Base-by-base conservation (phyloP, 257 asterid species). In the Voacanga thouarsii region DNA sequence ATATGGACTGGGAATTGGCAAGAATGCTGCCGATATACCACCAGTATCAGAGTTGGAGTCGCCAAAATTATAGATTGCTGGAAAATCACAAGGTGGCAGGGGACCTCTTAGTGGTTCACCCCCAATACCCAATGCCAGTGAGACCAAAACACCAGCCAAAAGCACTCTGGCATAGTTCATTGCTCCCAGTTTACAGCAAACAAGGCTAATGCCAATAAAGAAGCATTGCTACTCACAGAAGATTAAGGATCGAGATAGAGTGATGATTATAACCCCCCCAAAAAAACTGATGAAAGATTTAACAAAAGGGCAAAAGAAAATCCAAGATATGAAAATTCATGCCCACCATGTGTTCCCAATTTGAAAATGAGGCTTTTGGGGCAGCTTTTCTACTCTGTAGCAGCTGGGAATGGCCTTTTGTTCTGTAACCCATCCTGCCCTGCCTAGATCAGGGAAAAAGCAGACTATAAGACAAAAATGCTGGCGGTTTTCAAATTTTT, bases 11-110 rank as follows among this genome's bases (percentile, higher is more conserved):
- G 86, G 81, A 71, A 80, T 57, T 12, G 90, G 89, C 14, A 75
- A 77, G 78, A 90, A 90, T 26, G 86, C 85, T 0, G 91, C 93
- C 12, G 93, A 81, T 24, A 85, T 78, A 0, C 87, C 92, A 10
- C 96, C 93, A 12, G 93, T 89, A 23, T 90, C 96, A 0, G 93
- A 89, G 78, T 87, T 90, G 0, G 92, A 86, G 80, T 90, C 93
- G 1, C 93, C 91, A 15, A 90, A 90, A 78, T 90, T 89, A 86
- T 85, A 90, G 12, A 87, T 79, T 11, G 89, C 92, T 6, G 90
- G 96, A 69, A 84, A 85, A 11, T 86, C 68, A 47, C 96, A 89
- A 12, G 84, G 84, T 33, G 89, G 81, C 43, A 49, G 33, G 55
- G 41, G 59, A 6, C 47, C 77, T 47, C 69, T 60, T 5, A 61